phyloP scores from a whole-genome alignment of 2,329 filamentous ascomycete genomes.

The Arthrobotrys iridis region DNA sequence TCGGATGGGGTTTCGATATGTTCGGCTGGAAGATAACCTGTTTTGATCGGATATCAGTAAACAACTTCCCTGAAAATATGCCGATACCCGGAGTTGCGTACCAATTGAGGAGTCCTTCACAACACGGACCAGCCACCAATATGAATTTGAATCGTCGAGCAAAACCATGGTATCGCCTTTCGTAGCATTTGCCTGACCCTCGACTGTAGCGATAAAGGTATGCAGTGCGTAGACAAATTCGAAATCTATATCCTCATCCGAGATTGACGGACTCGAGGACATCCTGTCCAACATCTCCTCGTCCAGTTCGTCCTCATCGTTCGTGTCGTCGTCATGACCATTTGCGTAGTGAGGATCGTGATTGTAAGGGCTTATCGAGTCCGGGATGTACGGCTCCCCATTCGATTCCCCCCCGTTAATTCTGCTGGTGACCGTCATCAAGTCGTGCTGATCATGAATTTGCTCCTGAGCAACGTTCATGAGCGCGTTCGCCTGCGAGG shows the following conservation, averaged over 20 bases:
- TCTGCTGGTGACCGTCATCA: slow-evolving; percentile 65
- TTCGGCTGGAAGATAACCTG: slow-evolving; percentile 94
- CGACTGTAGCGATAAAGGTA: slow-evolving; percentile 96
- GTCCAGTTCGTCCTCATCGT: slow-evolving; percentile 79
- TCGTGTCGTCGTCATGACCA: slow-evolving; percentile 66
- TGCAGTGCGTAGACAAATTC: slow-evolving; percentile 98
- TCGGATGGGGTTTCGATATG: slow-evolving; percentile 99
- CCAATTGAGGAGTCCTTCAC: slow-evolving; percentile 97
- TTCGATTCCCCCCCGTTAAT: slow-evolving; percentile 71
- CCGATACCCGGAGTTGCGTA: slow-evolving; percentile 60
- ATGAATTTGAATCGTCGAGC: slow-evolving; percentile 97
- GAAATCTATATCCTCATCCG: slow-evolving; percentile 96
- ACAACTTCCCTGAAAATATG: slow-evolving; percentile 4
- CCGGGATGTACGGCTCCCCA: slow-evolving; percentile 64
- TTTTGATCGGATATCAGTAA: slow-evolving; percentile 51
- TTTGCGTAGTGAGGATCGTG: slow-evolving; percentile 69
- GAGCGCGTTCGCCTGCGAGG: slow-evolving; percentile 86
- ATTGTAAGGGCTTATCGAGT: slow-evolving; percentile 60
- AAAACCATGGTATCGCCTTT: slow-evolving; percentile 99
- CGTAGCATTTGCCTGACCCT: slow-evolving; percentile 96
- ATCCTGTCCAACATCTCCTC: slow-evolving; percentile 99
- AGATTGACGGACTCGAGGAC: slow-evolving; percentile 86
- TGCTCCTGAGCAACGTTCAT: slow-evolving; percentile 81
- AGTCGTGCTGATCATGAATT: slow-evolving; percentile 74
- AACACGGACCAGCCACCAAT: slow-evolving; percentile 98